Evolutionary conservation across 2,329 filamentous ascomycete species (phyloP), one percentile per base, ranked within the genome.

Genomic region (Arthrocladium fulminans): DNA sequence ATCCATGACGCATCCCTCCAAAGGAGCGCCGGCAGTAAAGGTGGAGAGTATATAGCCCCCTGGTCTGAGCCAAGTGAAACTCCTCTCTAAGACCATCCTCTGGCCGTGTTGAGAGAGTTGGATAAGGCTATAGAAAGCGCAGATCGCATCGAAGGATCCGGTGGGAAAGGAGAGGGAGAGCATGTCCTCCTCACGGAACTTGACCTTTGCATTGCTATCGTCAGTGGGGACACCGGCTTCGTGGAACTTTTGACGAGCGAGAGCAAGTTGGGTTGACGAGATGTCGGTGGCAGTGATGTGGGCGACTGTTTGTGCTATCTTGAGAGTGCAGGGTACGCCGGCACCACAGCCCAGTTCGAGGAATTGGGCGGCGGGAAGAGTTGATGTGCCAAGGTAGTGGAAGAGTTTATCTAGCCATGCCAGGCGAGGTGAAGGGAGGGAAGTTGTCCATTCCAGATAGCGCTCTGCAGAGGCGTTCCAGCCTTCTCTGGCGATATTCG

Each of bases 61-160:
- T 0, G 72, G 71, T 53, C 68, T 72, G 30, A 80, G 57, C 77
- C 76, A 80, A 5, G 32, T 37, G 19, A 50, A 54, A 17, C 77
- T 67, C 30, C 68, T 65, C n/a, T 45, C 30, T 19, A 80, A 54
- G 48, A 79, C 64, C 19, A 60, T 59, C 0, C 53, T 60, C 60
- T 80, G 76, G 57, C 79, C 74, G 1, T 62, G 61, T 4, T 68
- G 66, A 1, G 75, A 74, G 3, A 80, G 66, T 54, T 80, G 77
- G 45, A 78, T 72, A 45, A 80, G 59, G 27, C 71, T 75, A 60
- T 77, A 79, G 55, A 80, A 70, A 0, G 63, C 76, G 1, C 74
- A 55, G 1, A 77, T 67, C 3, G 70, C 74, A 49, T 77, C 69
- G 48, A 80, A 66, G 0, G 63, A 63, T 0, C 38, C 59, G 0